Base-by-base conservation (phyloP, 1,284 basidiomycete species). In the Macrocystidia cucumis region DNA sequence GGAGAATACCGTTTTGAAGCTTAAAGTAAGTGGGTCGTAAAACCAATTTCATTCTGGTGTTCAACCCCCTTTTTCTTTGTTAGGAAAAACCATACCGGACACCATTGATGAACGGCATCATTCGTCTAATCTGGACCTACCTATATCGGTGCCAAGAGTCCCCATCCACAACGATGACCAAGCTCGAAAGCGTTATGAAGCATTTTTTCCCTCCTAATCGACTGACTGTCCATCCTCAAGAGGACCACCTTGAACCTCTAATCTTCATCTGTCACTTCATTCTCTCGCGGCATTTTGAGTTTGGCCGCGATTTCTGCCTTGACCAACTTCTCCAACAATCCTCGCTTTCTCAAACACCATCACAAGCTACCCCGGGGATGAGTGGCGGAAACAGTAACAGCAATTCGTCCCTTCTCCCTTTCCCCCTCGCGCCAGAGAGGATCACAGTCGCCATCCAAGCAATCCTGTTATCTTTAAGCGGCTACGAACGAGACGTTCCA, bases 41-140 rank as follows among this genome's bases (percentile, higher is more conserved):
- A 12, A 11, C 29, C 19, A 14, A 16, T 16, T 3, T n/a, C 29
- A 30, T 18, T 11, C 20, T 34, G 3, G n/a, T 16, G 28, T 23
- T 28, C 34, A 29, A 34, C 40, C 26, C 9, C 29, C 28, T 41
- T n/a, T 5, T 25, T 25, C 12, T 8, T 25, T 37, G 13, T 12
- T 30, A 93, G 85, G 92, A 97, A 49, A 87, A 85, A 44, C 66
- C 76, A 0, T 67, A 72, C 34, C 76, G 90, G n/a, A 60, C 77
- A 1, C 67, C 78, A 3, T 74, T 90, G 8, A 69, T 96, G 60
- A 91, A 93, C 46, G 85, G 88, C 2, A 78, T 89, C 38, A 59
- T 91, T 40, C 81, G 91, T 3, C 58, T 97, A 20, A 62, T 95
- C 17, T 97, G 93, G 93, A 89, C 91, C 0, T 98, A 97, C 57